A percentile compares a stretch with the other conserved stretches of the same genome.
Evolutionary conservation across 2,329 filamentous ascomycete genomes (phyloP).

Genomic region (Apiospora hydei): DNA sequence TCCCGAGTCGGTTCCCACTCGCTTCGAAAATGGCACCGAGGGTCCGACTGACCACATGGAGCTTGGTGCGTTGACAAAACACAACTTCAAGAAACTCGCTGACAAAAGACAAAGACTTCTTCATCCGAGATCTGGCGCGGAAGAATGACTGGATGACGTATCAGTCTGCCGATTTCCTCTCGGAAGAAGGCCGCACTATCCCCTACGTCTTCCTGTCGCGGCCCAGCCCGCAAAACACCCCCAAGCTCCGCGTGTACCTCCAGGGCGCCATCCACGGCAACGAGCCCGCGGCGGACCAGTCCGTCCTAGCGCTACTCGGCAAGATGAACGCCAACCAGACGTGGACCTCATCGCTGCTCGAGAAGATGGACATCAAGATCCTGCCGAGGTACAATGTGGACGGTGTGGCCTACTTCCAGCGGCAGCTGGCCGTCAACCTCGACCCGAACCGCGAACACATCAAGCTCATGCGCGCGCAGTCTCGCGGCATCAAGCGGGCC

Average conservation of each 20-base stretch:
- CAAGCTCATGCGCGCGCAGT: slow-evolving; percentile 41
- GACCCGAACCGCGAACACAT: slow-evolving; percentile 41
- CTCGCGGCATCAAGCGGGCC: slow-evolving; percentile 39
- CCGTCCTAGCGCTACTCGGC: slow-evolving; percentile 37
- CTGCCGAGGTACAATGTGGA: slow-evolving; percentile 39
- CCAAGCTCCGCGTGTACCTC: slow-evolving; percentile 39
- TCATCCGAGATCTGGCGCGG: slow-evolving; percentile 37
- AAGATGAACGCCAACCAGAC: slow-evolving; percentile 36
- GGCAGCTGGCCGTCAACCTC: slow-evolving; percentile 37
- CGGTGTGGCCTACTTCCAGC: slow-evolving; percentile 40
- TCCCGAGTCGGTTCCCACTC: slow-evolving; percentile 34
- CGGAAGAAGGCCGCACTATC: slow-evolving; percentile 39
- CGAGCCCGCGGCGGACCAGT: slow-evolving; percentile 39
- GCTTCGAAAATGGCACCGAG: slow-evolving; percentile 39
- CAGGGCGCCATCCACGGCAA: slow-evolving; percentile 40
- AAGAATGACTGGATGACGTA: slow-evolving; percentile 40
- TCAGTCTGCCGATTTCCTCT: slow-evolving; percentile 38
- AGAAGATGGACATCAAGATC: slow-evolving; percentile 35
- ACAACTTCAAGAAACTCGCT: background rate
- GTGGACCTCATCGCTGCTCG: slow-evolving; percentile 35
- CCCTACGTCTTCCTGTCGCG: slow-evolving; percentile 37
- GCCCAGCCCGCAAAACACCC: background rate
- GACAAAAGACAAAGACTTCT: slow-evolving; percentile 34
- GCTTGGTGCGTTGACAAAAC: slow-evolving; percentile 32
- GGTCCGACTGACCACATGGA: slow-evolving; percentile 41